Evolutionary conservation across 352 stramenopile genomes (phyloP).

Genomic region (Pythium monospermum): DNA sequence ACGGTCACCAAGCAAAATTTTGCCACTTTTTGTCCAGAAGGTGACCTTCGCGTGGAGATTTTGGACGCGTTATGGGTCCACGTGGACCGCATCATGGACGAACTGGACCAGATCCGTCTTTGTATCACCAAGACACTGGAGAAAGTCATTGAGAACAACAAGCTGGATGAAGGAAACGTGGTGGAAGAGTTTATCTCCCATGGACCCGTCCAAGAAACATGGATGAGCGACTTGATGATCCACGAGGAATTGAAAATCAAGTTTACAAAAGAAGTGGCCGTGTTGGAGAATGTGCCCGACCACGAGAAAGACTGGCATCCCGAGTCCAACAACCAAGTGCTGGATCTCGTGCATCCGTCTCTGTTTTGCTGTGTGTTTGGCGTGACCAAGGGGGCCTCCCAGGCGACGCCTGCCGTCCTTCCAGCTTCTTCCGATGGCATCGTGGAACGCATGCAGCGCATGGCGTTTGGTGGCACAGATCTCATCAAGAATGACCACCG

Average conservation of each 20-base stretch:
- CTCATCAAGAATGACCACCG: neutral
- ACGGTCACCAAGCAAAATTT: neutral
- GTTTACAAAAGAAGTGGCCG: conserved; percentile 21
- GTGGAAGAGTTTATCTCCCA: neutral
- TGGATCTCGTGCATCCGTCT: conserved; percentile 54
- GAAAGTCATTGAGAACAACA: neutral
- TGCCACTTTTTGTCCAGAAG: neutral
- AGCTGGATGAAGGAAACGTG: neutral
- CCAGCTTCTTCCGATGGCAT: too few relatives aligned
- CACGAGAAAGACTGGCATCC: conserved; percentile 51
- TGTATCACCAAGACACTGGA: neutral
- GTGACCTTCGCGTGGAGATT: neutral
- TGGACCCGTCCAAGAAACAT: conserved; percentile 1
- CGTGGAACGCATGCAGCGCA: neutral
- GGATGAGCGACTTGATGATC: conserved; percentile 26
- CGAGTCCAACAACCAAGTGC: conserved; percentile 34
- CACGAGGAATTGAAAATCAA: conserved; percentile 11
- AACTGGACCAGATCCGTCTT: neutral
- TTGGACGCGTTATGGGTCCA: neutral
- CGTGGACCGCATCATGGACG: neutral
- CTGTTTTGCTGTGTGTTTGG: conserved; percentile 47
- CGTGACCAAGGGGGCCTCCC: conserved; percentile 11
- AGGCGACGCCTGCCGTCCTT: neutral
- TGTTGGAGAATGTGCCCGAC: conserved; percentile 31
- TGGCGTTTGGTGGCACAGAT: neutral